Evolutionary conservation across 768 basidiomycete genomes (phyloP).

Genomic region (Kwoniella mangroviensis): DNA sequence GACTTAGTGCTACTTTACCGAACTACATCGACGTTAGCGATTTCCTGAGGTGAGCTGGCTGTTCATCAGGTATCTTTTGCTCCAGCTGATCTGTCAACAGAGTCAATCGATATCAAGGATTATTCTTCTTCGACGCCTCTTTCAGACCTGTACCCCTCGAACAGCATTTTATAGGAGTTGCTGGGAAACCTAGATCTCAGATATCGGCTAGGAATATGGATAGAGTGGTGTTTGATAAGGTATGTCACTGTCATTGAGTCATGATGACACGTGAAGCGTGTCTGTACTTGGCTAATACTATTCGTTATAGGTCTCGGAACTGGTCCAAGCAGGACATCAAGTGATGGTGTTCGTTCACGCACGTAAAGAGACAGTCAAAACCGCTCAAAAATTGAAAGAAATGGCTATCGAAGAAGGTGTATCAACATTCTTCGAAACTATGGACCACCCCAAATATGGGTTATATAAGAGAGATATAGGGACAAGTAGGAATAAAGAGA

Average conservation of each 20-base stretch:
- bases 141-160: conserved; percentile 96
- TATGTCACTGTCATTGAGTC: conserved; percentile 15
- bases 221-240: conserved; percentile 80
- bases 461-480: conserved; percentile 77
- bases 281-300: not conserved
- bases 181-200: conserved; percentile 78
- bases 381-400: conserved; percentile 79
- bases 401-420: conserved; percentile 72
- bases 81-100: conserved; percentile 59
- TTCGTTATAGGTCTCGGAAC: conserved; percentile 66
- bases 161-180: conserved; percentile 93
- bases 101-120: conserved; percentile 79
- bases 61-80: not conserved
- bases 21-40: conserved; percentile 97
- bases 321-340: conserved; percentile 91
- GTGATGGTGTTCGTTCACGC: conserved; percentile 99
- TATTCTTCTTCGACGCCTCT: conserved; percentile 97
- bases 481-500: conserved; percentile 88
- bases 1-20: conserved; percentile 89
- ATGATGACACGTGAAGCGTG: not conserved
- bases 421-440: conserved; percentile 76
- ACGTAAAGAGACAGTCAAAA: conserved; percentile 95
- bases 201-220: conserved; percentile 85
- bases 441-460: conserved; percentile 77
- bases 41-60: conserved; percentile 74